Base-by-base conservation (phyloP, 2,329 filamentous ascomycete genomes). In the Pleurostoma richardsiae region DNA sequence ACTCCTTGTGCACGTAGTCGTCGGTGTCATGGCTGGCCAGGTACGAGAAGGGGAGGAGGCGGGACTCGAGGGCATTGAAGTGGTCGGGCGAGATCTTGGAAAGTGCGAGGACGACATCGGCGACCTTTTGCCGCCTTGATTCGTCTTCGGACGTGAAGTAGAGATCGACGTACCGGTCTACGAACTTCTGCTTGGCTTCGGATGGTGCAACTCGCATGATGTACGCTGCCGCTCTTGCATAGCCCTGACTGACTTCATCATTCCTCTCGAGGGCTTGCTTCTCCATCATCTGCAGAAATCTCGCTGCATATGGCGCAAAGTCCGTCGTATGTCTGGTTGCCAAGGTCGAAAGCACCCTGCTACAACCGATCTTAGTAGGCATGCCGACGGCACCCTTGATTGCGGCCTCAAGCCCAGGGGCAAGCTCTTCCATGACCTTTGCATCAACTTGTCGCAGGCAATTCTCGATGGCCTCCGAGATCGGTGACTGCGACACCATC, bases 311-410 rank as follows among this genome's bases (percentile, higher is more conserved):
- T 0, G 88, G 83, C 36, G 78, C 79, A 64, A 96, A 88, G 30
- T 91, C 73, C 36, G 84, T 77, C 33, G 80, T 82, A 53, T 92
- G 87, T 10, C 90, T 82, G 43, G 91, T 92, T 43, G 89, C 88
- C 6, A 99, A 76, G 1, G 89, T 91, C 6, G 88, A 86, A 30
- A 99, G 75, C 3, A 96, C 84, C 46, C 90, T 82, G 53, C 86
- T 88, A 59, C 90, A 95, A 36, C 90, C 94, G 42, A 97, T 86
- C 70, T 97, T 97, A 0, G 90, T 95, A 2, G 92, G 92, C 68
- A 97, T 83, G 2, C 91, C 92, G 36, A 99, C 83, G 1, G 91
- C 88, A 29, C 79, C 83, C 62, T 92, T 94, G 66, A 97, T 89
- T 0, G 87, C 85, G 30, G 79, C 77, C 62, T 94, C 86, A 0